Evolutionary conservation across 371 early-diverging fungal species (phyloP), one percentile per base, ranked within the genome.

Genomic region (Apophysomyces ossiformis): DNA sequence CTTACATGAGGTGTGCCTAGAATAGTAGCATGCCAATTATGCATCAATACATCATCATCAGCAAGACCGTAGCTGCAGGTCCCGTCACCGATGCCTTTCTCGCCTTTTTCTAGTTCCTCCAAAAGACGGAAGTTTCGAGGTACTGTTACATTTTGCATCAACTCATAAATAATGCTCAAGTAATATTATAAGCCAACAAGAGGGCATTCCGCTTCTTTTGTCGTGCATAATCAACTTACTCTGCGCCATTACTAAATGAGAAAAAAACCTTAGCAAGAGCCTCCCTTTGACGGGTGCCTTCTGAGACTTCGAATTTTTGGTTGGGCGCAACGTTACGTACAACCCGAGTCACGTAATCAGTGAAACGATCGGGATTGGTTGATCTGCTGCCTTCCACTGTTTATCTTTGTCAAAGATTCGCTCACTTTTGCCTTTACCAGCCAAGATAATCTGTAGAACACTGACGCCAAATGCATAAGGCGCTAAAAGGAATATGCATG

Each of bases 71-170:
- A 98, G 75, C 92, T 92, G 80, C 92, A 92, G 46, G 93, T 90
- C 13, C 96, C 96, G 78, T 97, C 97, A 60, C 97, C 96, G 75
- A 93, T 89, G 37, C 95, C 97, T 84, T 97, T 99, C 75, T 99
- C 98, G 64, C 96, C 96, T 76, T 94, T 94, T 78, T 99, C 99
- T 46, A 98, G 89, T 79, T 99, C 99, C 76, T 96, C 97, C 54
- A 99, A 84, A 65, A 99, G 89, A 69, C 93, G 90, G 78, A 99
- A 98, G 82, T 96, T 98, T 68, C 98, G 92, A 64, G 99, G 99
- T 69, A 96, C 94, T 93, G 72, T 21, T 21, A 50, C 54, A 21
- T 50, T 50, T 50, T 50, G 54, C 54, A 26, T 50, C 54, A 50
- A 50, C 26, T 21, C 54, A 50, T 50, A 21, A 21, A 50, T 50